Percentiles rank a stretch among this genome's conserved stretches.
phyloP scores from a whole-genome alignment of 108 stramenopile species.

The Cyclotella atomus region DNA sequence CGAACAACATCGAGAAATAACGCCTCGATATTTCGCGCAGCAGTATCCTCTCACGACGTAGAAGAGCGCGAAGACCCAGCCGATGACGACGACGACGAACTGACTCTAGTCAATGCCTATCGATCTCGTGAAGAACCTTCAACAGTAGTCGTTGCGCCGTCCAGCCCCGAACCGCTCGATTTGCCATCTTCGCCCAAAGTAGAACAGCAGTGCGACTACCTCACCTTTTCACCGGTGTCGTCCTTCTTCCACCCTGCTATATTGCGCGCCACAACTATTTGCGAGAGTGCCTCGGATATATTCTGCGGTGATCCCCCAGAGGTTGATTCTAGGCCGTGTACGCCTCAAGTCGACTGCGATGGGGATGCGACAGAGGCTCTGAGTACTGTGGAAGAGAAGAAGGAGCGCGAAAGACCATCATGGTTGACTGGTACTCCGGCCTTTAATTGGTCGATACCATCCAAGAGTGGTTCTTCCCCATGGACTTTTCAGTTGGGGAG shows the following conservation, averaged over 20 bases:
- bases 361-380: background rate
- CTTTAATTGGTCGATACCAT: conserved; percentile 5
- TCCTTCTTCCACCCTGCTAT: conserved; percentile 17
- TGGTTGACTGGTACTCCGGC: background rate
- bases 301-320: conserved; percentile 23
- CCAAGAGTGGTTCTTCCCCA: background rate
- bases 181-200: background rate
- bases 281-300: conserved; percentile 15
- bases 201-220: background rate
- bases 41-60: background rate
- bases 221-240: conserved; percentile 6
- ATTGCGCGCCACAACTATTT: conserved; percentile 6
- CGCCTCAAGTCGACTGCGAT: background rate
- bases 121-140: background rate
- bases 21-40: background rate
- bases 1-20: background rate
- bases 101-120: background rate
- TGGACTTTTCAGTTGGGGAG: conserved; percentile 14
- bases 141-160: background rate
- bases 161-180: background rate
- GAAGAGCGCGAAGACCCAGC: conserved; percentile 6
- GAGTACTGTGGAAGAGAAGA: background rate
- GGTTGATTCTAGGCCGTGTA: conserved; percentile 4
- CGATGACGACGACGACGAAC: background rate
- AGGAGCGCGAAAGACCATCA: background rate